Conservation (phyloP, 257 asterid genomes). For the Penstemon davidsonii region DNA sequence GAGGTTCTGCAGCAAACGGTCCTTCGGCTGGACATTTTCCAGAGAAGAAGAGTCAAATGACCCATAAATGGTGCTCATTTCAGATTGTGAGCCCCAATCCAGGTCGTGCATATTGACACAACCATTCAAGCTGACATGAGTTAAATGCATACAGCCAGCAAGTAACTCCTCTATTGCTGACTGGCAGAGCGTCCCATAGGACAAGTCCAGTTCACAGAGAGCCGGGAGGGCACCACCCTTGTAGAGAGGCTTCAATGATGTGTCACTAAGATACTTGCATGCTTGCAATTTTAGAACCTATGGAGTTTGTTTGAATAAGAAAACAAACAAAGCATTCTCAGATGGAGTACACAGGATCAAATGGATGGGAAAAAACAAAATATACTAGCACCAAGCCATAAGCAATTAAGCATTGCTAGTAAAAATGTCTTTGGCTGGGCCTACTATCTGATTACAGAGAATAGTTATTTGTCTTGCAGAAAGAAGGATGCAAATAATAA, state of each 20-base stretch:
- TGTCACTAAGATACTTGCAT: constrained; percentile 88
- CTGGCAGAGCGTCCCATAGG: constrained; percentile 91
- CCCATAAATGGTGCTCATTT: constrained; percentile 28
- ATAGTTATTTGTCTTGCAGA: constrained; percentile 1
- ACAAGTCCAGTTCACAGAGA: constrained; percentile 82
- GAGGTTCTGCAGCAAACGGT: constrained; percentile 74
- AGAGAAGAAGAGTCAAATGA: constrained; percentile 28
- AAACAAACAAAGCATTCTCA: neutral
- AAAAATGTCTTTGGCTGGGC: neutral
- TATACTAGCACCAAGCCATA: neutral
- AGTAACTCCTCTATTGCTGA: constrained; percentile 90
- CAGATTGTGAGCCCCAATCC: constrained; percentile 71
- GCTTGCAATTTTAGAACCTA: constrained; percentile 98
- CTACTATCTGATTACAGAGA: constrained; percentile 4
- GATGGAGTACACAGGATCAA: neutral
- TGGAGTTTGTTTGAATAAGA: constrained; percentile 13
- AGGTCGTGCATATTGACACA: constrained; percentile 92
- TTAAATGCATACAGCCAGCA: constrained; percentile 78
- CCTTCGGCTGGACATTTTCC: constrained; percentile 27
- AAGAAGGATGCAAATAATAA: constrained; percentile 1
- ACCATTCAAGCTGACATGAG: constrained; percentile 94
- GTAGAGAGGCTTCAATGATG: constrained; percentile 89
- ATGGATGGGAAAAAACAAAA: neutral
- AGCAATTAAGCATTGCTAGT: neutral
- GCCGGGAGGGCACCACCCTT: constrained; percentile 85